A percentile compares a stretch with the other conserved stretches of the same genome.
Conservation (phyloP, 192 early-diverging fungal genomes). For the Spinellus fusiger region DNA sequence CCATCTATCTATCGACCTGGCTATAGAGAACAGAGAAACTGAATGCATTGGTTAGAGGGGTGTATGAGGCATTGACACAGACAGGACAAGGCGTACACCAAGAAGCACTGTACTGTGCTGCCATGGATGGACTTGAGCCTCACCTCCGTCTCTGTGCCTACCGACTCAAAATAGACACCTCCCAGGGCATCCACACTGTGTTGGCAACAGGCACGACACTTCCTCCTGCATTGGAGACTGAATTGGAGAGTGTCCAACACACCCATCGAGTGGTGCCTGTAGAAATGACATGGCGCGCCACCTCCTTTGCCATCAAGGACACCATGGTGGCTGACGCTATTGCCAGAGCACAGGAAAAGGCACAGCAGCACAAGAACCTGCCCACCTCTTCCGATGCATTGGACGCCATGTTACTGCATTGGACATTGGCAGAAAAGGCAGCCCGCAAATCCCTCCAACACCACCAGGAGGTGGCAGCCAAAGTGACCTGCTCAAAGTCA, state of each 20-base stretch:
- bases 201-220: not conserved
- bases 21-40: not conserved
- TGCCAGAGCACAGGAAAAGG: conserved; percentile 36
- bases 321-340: conserved; percentile 42
- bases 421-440: conserved; percentile 52
- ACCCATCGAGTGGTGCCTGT: conserved; percentile 33
- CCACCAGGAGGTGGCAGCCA: conserved; percentile 54
- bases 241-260: conserved; percentile 25
- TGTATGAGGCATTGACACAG: conserved; percentile 59
- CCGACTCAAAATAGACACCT: conserved; percentile 47
- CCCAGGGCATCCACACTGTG: conserved; percentile 32
- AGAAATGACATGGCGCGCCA: conserved; percentile 44
- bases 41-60: conserved; percentile 34
- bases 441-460: conserved; percentile 59
- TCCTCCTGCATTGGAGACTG: not conserved
- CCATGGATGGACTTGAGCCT: conserved; percentile 72
- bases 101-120: conserved; percentile 55
- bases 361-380: conserved; percentile 14
- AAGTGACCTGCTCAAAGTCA: conserved; percentile 66
- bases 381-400: conserved; percentile 38
- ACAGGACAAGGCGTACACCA: conserved; percentile 48
- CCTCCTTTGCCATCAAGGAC: conserved; percentile 36
- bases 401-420: conserved; percentile 50
- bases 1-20: not conserved
- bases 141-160: conserved; percentile 79